Percentiles rank a stretch among this genome's conserved stretches.
Evolutionary conservation across 352 stramenopile species (phyloP).

Genomic region (Pythium sp.): DNA sequence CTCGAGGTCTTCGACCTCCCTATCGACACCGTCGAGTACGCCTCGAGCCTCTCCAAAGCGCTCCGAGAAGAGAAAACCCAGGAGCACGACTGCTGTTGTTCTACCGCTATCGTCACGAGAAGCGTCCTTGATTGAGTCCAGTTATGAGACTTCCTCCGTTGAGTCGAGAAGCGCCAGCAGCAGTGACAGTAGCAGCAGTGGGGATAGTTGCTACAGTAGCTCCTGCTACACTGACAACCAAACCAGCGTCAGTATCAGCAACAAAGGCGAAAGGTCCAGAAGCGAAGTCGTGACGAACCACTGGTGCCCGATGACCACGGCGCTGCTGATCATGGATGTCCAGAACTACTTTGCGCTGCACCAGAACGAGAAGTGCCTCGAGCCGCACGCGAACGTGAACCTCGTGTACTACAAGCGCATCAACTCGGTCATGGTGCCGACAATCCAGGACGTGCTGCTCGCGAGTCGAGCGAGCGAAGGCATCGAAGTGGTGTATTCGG

Average conservation of each 20-base stretch:
- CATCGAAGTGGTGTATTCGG: constrained; percentile 87
- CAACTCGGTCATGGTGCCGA: constrained; percentile 48
- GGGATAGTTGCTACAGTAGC: constrained; percentile 3
- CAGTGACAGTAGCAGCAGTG: not conserved
- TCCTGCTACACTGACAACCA: constrained; percentile 16
- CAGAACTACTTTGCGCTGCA: constrained; percentile 65
- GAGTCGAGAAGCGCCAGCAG: constrained; percentile 4
- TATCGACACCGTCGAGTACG: constrained; percentile 11
- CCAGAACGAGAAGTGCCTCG: constrained; percentile 25
- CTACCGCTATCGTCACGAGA: not conserved
- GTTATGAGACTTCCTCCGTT: constrained; percentile 4
- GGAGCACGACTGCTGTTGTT: too few species aligned
- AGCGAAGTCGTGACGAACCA: constrained; percentile 25
- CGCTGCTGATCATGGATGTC: constrained; percentile 60
- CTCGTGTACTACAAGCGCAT: constrained; percentile 47
- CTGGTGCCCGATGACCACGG: constrained; percentile 66
- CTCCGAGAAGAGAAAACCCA: not conserved
- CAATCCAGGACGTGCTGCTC: constrained; percentile 58
- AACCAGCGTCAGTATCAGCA: not conserved
- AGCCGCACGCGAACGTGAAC: constrained; percentile 15
- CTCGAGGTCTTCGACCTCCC: not conserved
- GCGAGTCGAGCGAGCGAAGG: constrained; percentile 45
- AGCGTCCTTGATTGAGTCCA: not conserved
- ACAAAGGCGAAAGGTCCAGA: not conserved
- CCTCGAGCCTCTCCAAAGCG: not conserved